A percentile compares a stretch with the other conserved stretches of the same genome.
phyloP scores from a whole-genome alignment of 352 stramenopile genomes.

The Phytophthora pinifolia region DNA sequence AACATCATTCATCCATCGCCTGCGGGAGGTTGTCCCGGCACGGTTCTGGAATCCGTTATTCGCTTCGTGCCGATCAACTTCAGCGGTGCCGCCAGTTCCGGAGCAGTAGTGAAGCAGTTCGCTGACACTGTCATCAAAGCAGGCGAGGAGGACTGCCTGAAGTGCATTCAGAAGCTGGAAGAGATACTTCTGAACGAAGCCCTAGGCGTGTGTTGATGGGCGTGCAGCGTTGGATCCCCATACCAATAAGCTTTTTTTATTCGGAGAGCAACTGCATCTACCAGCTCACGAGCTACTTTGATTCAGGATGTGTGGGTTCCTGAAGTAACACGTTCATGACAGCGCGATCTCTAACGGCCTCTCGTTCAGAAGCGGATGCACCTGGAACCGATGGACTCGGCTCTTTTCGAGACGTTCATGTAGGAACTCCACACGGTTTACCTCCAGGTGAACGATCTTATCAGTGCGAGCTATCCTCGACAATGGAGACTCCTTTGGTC shows the following conservation, averaged over 20 bases:
- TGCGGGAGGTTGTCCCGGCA: neutral
- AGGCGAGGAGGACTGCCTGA: conserved; percentile 20
- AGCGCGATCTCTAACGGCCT: conserved; percentile 6
- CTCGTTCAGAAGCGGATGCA: conserved; percentile 24
- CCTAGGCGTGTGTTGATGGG: conserved; percentile 15
- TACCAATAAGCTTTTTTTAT: too few species aligned
- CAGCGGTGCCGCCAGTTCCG: conserved; percentile 3
- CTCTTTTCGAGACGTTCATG: conserved; percentile 39
- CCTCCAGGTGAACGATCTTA: conserved; percentile 19
- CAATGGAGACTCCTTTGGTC: neutral
- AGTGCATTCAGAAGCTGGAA: conserved; percentile 14
- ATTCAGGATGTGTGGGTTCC: conserved; percentile 28
- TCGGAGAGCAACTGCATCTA: too few species aligned
- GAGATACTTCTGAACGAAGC: conserved; percentile 26
- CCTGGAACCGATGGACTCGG: conserved; percentile 28
- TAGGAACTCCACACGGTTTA: conserved; percentile 31
- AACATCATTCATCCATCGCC: conserved; percentile 25
- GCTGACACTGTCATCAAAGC: conserved; percentile 15
- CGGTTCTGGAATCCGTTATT: conserved; percentile 19
- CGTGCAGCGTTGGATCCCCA: neutral
- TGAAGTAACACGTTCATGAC: conserved; percentile 26
- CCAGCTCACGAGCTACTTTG: conserved; percentile 24
- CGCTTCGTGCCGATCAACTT: conserved; percentile 29
- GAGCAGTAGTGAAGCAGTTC: conserved; percentile 16
- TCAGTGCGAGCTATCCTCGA: conserved; percentile 13